Percentiles rank a stretch among this genome's conserved stretches.
These are phyloP conservation scores for Skeletonema marinoi DNA, from an alignment of 108 stramenopile genomes.

Conservation along the genomic window DNA sequence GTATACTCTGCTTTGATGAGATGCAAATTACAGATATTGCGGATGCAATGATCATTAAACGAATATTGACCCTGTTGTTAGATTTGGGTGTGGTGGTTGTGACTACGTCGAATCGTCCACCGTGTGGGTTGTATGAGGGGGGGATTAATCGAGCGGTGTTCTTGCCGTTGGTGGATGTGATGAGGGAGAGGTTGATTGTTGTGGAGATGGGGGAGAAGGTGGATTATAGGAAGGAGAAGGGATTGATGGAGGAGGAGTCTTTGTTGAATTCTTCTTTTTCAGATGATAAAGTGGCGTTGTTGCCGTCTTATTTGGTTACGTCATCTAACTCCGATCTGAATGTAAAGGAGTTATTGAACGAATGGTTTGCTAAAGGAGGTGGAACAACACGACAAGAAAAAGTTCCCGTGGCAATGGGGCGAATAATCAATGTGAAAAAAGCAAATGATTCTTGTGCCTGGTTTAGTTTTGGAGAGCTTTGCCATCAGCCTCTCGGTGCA, in stretches of 20 bases:
- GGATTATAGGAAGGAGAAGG: slow-evolving; percentile 20
- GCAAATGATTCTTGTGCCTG: slow-evolving; percentile 28
- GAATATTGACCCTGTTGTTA: slow-evolving; percentile 29
- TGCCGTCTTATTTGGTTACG: background rate
- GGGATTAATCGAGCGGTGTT: slow-evolving; percentile 63
- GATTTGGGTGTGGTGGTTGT: slow-evolving; percentile 47
- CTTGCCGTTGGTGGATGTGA: slow-evolving; percentile 54
- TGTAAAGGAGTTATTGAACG: background rate
- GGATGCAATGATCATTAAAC: slow-evolving; percentile 54
- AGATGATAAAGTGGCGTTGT: background rate
- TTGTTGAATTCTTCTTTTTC: background rate
- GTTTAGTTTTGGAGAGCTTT: slow-evolving; percentile 37
- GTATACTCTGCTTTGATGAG: slow-evolving; percentile 51
- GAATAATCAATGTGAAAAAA: slow-evolving; percentile 10
- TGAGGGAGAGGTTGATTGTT: slow-evolving; percentile 15
- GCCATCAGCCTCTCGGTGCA: slow-evolving; percentile 37
- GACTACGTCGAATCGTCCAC: slow-evolving; percentile 66
- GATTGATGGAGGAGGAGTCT: background rate
- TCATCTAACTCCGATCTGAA: background rate
- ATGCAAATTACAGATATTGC: slow-evolving; percentile 64
- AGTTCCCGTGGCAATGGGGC: slow-evolving; percentile 43
- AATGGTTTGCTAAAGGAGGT: background rate
- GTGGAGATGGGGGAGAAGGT: slow-evolving; percentile 5
- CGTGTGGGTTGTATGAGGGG: slow-evolving; percentile 52
- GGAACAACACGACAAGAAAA: slow-evolving; percentile 5